A percentile compares a stretch with the other conserved stretches of the same genome.
Evolutionary conservation across 2,329 filamentous ascomycete genomes (phyloP).

Genomic region (Dryadomyces quercivorus): DNA sequence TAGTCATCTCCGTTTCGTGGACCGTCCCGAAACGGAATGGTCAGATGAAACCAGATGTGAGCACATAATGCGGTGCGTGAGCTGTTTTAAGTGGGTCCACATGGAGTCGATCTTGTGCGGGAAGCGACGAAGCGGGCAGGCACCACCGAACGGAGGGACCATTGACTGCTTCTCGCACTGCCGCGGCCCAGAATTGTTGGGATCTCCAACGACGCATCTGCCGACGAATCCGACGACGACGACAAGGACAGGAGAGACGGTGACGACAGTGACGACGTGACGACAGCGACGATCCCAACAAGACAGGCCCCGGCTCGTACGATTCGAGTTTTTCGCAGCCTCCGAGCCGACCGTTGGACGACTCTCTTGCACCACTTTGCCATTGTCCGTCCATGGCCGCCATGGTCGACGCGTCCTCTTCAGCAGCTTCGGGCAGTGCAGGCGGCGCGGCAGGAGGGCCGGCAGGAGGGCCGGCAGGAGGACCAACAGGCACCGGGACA

Average conservation of each 20-base stretch:
- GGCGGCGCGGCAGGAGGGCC: constrained; percentile 13
- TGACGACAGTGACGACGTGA: no score
- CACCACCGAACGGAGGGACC: background rate
- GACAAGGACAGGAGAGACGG: no score
- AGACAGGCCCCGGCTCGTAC: no score
- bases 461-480: background rate
- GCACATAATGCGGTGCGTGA: background rate
- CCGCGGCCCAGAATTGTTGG: no score
- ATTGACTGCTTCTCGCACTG: background rate
- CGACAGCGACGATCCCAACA: no score
- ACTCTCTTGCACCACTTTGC: no score
- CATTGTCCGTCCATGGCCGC: constrained; percentile 20
- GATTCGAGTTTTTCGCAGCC: background rate
- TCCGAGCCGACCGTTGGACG: background rate
- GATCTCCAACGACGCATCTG: no score
- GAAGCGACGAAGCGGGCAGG: background rate
- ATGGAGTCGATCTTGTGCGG: background rate
- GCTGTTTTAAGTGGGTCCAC: constrained; percentile 2
- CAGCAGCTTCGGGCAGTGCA: constrained; percentile 14
- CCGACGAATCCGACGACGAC: no score
- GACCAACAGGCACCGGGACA: background rate
- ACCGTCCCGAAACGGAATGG: background rate
- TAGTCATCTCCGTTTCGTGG: background rate
- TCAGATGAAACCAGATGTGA: background rate
- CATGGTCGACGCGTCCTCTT: constrained; percentile 25